These are phyloP conservation scores for Globisporangium cederbergense DNA, from an alignment of 352 stramenopile species.

Conservation along the genomic window DNA sequence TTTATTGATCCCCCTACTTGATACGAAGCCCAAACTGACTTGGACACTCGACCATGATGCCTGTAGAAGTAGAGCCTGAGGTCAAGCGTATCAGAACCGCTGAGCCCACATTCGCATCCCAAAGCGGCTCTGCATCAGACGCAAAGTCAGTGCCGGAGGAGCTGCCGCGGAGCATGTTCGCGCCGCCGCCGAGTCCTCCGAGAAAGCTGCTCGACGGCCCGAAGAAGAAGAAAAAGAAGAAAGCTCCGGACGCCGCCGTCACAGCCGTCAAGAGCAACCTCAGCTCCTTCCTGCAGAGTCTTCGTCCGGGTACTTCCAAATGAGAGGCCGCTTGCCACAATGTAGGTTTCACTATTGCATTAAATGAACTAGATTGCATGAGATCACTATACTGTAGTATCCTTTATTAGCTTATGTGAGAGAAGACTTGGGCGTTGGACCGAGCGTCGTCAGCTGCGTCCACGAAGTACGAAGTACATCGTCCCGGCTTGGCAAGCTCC, in stretches of 20 bases:
- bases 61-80: background rate
- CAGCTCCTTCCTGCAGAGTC: slow-evolving; percentile 54
- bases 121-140: background rate
- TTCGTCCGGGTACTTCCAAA: slow-evolving; percentile 33
- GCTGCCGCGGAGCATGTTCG: slow-evolving; percentile 41
- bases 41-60: background rate
- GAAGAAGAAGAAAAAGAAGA: slow-evolving; percentile 73
- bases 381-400: background rate
- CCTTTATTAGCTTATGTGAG: background rate
- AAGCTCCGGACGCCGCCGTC: slow-evolving; percentile 26
- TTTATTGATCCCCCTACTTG: background rate
- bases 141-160: background rate
- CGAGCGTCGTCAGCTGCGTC: slow-evolving; percentile 10
- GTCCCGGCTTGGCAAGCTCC: slow-evolving; percentile 7
- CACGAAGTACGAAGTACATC: slow-evolving; percentile 17
- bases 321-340: slow-evolving; percentile 14
- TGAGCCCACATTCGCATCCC: background rate
- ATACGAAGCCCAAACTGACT: background rate
- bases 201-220: slow-evolving; percentile 66
- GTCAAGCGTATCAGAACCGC: slow-evolving; percentile 29
- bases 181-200: slow-evolving; percentile 46
- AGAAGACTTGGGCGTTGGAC: background rate
- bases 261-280: slow-evolving; percentile 62
- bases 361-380: background rate
- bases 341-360: background rate